Percentiles rank a stretch among this genome's conserved stretches.
Conservation (phyloP, 305 asterid genomes). For the Striga hermonthica region DNA sequence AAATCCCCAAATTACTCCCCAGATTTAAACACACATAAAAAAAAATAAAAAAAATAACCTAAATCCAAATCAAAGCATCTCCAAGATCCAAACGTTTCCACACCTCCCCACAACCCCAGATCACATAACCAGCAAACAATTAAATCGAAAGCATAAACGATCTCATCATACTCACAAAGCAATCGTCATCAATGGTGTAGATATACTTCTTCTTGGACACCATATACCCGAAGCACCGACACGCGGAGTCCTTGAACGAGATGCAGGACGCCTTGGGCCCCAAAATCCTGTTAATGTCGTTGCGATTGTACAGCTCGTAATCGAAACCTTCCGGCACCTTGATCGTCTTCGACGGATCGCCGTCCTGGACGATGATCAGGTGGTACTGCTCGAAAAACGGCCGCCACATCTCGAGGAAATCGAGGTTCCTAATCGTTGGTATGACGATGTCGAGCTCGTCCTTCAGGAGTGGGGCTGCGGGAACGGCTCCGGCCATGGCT, state of each 20-base stretch:
- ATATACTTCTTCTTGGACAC: conserved; percentile 47
- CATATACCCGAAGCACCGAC: conserved; percentile 43
- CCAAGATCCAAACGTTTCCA: conserved; percentile 31
- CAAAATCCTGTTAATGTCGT: conserved; percentile 44
- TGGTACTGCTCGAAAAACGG: conserved; percentile 43
- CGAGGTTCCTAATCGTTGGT: conserved; percentile 44
- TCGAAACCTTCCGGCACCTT: conserved; percentile 41
- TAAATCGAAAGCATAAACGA: conserved; percentile 11
- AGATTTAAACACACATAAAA: conserved; percentile 7
- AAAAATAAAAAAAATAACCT: conserved; percentile 19
- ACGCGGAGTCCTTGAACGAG: conserved; percentile 46
- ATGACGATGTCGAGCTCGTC: conserved; percentile 43
- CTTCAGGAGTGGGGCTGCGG: conserved; percentile 34
- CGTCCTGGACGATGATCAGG: conserved; percentile 45
- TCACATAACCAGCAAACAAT: conserved; percentile 14
- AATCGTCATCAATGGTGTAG: conserved; percentile 43
- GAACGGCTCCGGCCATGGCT: conserved; percentile 31
- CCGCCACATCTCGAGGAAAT: conserved; percentile 49
- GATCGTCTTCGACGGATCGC: conserved; percentile 38
- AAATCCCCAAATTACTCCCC: not conserved
- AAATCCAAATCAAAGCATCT: conserved; percentile 13
- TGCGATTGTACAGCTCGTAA: conserved; percentile 43
- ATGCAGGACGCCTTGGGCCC: conserved; percentile 47
- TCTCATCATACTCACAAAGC: conserved; percentile 37
- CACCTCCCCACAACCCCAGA: conserved; percentile 23